These are phyloP conservation scores for Sonneratia alba DNA, from an alignment of 345 rosid genomes.

Conservation along the genomic window DNA sequence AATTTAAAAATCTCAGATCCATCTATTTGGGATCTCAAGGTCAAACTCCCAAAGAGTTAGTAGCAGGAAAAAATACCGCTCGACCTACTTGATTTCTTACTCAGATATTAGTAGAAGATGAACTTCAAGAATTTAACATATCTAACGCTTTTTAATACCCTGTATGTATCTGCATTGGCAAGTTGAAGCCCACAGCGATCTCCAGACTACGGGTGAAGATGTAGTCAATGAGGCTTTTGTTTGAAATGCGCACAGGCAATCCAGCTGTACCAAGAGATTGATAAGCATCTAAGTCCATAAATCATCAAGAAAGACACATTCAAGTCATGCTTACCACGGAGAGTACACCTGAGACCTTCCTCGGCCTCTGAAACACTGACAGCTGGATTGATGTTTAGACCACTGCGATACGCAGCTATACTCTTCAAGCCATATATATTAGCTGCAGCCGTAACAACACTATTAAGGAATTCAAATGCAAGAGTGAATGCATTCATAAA, in stretches of 20 bases:
- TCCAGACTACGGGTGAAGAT: slow-evolving; percentile 56
- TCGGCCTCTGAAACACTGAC: slow-evolving; percentile 54
- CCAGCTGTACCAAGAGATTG: slow-evolving; percentile 43
- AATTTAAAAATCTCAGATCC: neutral
- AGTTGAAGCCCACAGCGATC: slow-evolving; percentile 43
- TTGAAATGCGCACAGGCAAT: slow-evolving; percentile 50
- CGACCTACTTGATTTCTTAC: neutral
- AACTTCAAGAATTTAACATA: slow-evolving; percentile 7
- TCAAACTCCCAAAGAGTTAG: neutral
- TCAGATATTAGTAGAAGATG: neutral
- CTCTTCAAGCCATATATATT: slow-evolving; percentile 69
- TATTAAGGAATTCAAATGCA: slow-evolving; percentile 38
- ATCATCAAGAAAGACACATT: slow-evolving; percentile 11
- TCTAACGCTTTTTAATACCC: slow-evolving; percentile 44
- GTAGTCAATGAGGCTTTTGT: slow-evolving; percentile 77
- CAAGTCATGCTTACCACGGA: slow-evolving; percentile 34
- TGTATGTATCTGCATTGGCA: slow-evolving; percentile 94
- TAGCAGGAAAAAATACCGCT: neutral
- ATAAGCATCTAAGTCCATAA: slow-evolving; percentile 12
- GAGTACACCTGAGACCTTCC: slow-evolving; percentile 56
- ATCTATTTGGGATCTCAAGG: neutral
- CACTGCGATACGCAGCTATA: slow-evolving; percentile 88
- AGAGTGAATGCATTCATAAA: slow-evolving; percentile 3
- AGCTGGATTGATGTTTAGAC: slow-evolving; percentile 63
- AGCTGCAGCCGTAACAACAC: slow-evolving; percentile 35